These are phyloP conservation scores for Pyronema domesticum DNA, from an alignment of 495 filamentous ascomycete genomes.

Conservation along the genomic window DNA sequence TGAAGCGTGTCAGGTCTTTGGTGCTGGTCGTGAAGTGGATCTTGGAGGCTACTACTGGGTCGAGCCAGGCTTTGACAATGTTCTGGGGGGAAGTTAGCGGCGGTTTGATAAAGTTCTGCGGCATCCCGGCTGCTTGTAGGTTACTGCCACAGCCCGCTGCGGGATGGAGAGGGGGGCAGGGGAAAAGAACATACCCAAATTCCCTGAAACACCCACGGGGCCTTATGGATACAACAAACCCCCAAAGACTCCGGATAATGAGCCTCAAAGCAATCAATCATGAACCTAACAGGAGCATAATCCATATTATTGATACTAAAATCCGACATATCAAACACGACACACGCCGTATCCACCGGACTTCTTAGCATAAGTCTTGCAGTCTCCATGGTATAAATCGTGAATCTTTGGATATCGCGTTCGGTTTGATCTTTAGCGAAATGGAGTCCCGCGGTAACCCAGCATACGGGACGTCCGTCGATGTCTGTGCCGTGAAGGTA, in stretches of 20 bases:
- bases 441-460: slow-evolving; percentile 69
- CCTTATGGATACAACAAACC: slow-evolving; percentile 86
- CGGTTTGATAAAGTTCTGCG: background rate
- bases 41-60: slow-evolving; percentile 87
- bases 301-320: slow-evolving; percentile 96
- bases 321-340: slow-evolving; percentile 88
- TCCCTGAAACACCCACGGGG: slow-evolving; percentile 90
- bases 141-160: background rate
- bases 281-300: slow-evolving; percentile 91
- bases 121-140: background rate
- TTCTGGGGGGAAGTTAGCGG: slow-evolving; percentile 30
- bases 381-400: slow-evolving; percentile 87
- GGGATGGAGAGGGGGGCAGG: background rate
- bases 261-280: slow-evolving; percentile 98
- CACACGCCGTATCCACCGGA: slow-evolving; percentile 77
- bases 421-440: slow-evolving; percentile 64
- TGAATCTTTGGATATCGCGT: slow-evolving; percentile 65
- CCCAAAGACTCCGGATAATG: slow-evolving; percentile 93
- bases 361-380: slow-evolving; percentile 61
- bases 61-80: slow-evolving; percentile 88
- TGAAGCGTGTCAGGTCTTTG: slow-evolving; percentile 61
- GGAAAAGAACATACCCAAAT: slow-evolving; percentile 14
- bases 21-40: slow-evolving; percentile 81
- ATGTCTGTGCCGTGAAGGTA: slow-evolving; percentile 81
- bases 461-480: slow-evolving; percentile 68